phyloP scores from a whole-genome alignment of 2,329 filamentous ascomycete species.

The Aphanocladium album region DNA sequence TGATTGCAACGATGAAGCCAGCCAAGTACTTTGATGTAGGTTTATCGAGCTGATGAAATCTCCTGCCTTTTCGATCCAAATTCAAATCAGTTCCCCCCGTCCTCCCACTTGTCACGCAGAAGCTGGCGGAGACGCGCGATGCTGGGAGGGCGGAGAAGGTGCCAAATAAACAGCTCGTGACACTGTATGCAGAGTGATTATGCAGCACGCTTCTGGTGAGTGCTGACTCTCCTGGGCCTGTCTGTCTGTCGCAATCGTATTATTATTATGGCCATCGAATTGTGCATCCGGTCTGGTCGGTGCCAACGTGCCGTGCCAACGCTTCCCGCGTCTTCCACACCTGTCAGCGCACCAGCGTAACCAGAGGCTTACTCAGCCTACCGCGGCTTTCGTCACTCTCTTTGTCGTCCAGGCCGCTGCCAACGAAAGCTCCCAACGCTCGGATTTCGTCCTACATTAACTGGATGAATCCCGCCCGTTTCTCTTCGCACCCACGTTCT shows the following conservation, averaged over 20 bases:
- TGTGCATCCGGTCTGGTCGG: not conserved
- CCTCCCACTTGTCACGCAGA: too few species aligned
- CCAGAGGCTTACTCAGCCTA: conserved; percentile 10
- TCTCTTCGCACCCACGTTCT: conserved; percentile 6
- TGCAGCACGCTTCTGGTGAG: not conserved
- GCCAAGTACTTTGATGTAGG: not conserved
- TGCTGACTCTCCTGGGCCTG: not conserved
- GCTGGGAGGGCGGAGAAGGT: not conserved
- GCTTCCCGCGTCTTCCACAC: not conserved
- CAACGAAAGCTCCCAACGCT: not conserved
- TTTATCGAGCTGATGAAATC: not conserved
- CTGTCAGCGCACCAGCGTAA: not conserved
- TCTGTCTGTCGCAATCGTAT: not conserved
- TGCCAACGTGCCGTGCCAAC: not conserved
- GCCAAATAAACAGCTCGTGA: too few species aligned
- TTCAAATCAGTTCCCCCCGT: not conserved
- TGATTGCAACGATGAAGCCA: not conserved
- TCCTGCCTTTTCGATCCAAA: not conserved
- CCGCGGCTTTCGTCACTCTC: conserved; percentile 10
- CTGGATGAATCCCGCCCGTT: conserved; percentile 14
- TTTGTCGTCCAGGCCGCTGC: not conserved
- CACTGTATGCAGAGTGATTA: not conserved
- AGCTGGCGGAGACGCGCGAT: not conserved
- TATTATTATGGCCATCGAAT: not conserved
- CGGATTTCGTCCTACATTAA: conserved; percentile 14